Conservation (phyloP, 345 rosid species). For the Gossypium sturtianum region DNA sequence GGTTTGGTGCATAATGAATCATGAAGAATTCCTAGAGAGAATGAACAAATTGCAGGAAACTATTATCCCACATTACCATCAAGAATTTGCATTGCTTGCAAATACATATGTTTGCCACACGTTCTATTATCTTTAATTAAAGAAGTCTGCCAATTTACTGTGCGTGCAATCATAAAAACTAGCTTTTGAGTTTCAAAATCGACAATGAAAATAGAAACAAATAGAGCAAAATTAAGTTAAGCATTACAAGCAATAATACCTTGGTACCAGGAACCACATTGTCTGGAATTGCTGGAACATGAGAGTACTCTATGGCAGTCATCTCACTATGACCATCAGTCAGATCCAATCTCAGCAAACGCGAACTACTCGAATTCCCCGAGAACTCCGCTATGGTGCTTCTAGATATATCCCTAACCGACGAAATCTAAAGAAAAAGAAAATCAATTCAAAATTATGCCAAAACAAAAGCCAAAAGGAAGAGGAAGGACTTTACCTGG, state of each 20-base stretch:
- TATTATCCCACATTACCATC: background rate
- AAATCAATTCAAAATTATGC: background rate
- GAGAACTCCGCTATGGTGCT: constrained; percentile 53
- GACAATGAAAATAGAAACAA: background rate
- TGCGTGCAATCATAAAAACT: background rate
- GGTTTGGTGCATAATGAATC: background rate
- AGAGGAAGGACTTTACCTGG: constrained; percentile 35
- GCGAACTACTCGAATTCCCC: constrained; percentile 42
- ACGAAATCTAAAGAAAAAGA: constrained; percentile 37
- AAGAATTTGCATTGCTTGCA: background rate
- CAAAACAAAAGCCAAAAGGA: background rate
- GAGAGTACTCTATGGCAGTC: constrained; percentile 66
- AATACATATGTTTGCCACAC: too few relatives aligned
- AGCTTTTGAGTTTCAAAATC: background rate
- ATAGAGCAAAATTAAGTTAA: background rate
- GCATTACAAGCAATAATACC: constrained; percentile 34
- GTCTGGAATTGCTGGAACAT: constrained; percentile 40
- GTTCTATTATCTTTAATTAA: background rate
- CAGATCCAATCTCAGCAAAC: constrained; percentile 52
- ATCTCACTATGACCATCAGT: constrained; percentile 76
- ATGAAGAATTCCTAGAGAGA: background rate
- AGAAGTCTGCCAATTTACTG: background rate
- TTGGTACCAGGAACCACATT: constrained; percentile 81
- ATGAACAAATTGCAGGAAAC: background rate
- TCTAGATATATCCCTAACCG: constrained; percentile 64